Conservation (phyloP, 495 filamentous ascomycete genomes). For the Xylaria cubensis region DNA sequence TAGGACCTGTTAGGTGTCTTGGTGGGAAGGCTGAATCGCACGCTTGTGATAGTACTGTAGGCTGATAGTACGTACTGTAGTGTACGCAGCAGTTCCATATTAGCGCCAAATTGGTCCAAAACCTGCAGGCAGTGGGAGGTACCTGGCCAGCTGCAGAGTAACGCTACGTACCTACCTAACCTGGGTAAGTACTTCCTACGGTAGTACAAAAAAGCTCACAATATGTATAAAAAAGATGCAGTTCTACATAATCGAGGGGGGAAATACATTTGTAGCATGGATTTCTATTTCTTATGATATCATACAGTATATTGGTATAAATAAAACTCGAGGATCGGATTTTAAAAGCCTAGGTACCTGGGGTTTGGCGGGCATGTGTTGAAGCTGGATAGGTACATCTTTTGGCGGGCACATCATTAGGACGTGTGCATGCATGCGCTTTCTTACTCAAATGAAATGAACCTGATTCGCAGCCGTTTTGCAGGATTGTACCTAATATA, state of each 20-base stretch:
- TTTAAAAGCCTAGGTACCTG: too few relatives aligned
- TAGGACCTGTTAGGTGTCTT: constrained; percentile 8
- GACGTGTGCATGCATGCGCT: not conserved
- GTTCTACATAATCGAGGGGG: not conserved
- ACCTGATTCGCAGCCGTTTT: not conserved
- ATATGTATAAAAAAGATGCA: not conserved
- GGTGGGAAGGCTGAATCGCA: constrained; percentile 27
- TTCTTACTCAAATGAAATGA: not conserved
- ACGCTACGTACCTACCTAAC: not conserved
- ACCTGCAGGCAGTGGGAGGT: not conserved
- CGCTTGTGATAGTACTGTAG: constrained; percentile 6
- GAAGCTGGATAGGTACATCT: too few relatives aligned
- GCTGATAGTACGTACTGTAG: not conserved
- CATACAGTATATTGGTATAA: too few relatives aligned
- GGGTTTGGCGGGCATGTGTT: too few relatives aligned
- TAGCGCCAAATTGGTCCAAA: not conserved
- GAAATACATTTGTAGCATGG: not conserved
- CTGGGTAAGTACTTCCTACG: too few relatives aligned
- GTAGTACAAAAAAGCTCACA: not conserved
- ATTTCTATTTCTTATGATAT: not conserved
- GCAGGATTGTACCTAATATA: not conserved
- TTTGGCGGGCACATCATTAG: too few relatives aligned
- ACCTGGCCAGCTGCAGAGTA: not conserved
- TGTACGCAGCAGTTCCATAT: not conserved
- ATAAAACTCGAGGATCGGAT: too few relatives aligned